Evolutionary conservation across 345 rosid genomes (phyloP), one percentile per base, ranked within the genome.

Genomic region (Odontarrhena argentea): DNA sequence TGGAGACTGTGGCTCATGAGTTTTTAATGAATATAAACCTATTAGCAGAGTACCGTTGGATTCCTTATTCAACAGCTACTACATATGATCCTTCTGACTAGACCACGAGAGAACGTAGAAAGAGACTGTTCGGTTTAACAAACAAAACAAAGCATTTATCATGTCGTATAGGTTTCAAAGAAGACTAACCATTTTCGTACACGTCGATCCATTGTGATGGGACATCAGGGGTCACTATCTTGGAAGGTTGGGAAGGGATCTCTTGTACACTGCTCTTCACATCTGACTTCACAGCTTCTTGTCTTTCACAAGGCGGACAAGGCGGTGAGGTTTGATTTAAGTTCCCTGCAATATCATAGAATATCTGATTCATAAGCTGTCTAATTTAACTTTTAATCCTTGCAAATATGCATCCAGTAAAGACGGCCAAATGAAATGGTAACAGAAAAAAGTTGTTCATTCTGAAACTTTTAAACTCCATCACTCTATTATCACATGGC

Each of bases 151-250:
- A 34, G 55, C 24, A 54, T 34, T 4, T 25, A 6, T 56, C 54
- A 44, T 34, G 63, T 22, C 10, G 11, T 10, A 43, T 42, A 65
- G 3, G 22, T 4, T 65, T 43, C 41, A 42, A 37, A 46, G 50
- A 67, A 45, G 26, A 52, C 73, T 18, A 45, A 74, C 77, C 77
- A 37, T 67, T 45, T 67, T 74, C 73, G 9, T 53, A 10, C 37
- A 74, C 51, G 38, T 60, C 37, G 37, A 53, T 46, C 73, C 73
- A 67, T 46, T 59, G 45, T 37, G 73, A 52, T 30, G 68, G 68
- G 25, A 54, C 58, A 30, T 74, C 77, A 67, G 77, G 72, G 40
- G 50, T 52, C 68, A 45, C 63, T 49, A 37, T 41, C 56, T 67
- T 60, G 32, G 63, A 36, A 54, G 45, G 73, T 12, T 28, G 67